Evolutionary conservation across 805 yeast genomes (phyloP), one percentile per base, ranked within the genome.

Genomic region (Nakazawaea peltata): DNA sequence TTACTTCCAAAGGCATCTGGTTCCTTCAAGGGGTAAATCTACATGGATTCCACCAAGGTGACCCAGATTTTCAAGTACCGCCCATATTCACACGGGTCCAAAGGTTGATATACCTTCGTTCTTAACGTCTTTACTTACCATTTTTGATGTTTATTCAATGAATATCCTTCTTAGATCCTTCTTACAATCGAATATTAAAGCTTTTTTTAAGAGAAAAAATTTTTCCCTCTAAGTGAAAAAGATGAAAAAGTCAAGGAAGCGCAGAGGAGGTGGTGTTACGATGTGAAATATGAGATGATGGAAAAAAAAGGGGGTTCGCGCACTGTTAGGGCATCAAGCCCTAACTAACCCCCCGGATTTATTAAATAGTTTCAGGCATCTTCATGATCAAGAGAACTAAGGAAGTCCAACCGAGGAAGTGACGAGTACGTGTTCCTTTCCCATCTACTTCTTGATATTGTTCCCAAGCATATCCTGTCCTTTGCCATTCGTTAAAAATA

Each of bases 321-420:
- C n/a, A n/a, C n/a, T n/a, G n/a, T n/a, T 22, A 22, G 24, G 24
- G 24, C 24, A 22, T 22, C 11, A 22, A 22, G 11, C 24, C 24
- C 24, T 22, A 22, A 22, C 24, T 22, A n/a, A n/a, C n/a, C n/a
- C n/a, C n/a, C n/a, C n/a, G n/a, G n/a, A n/a, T n/a, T n/a, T n/a
- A 21, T n/a, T 37, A 33, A 29, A 33, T 32, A 25, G 33, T 43
- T 39, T 71, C 78, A 2, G 92, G 90, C 92, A 83, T 80, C 37
- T 71, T 69, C 90, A 92, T 81, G 50, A 92, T 83, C 42, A 75
- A 65, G 4, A 83, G 74, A 10, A 83, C 81, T 40, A 86, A 59
- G 1, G 94, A 77, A 1, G 97, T 79, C 98, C 98, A 92, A 2
- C 98, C 98, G 28, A 85, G 65, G 59, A 92, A 92, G 52, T 85